Base-by-base conservation (phyloP, 441 rosid genomes). In the Pelargonium myrrhifolium region DNA sequence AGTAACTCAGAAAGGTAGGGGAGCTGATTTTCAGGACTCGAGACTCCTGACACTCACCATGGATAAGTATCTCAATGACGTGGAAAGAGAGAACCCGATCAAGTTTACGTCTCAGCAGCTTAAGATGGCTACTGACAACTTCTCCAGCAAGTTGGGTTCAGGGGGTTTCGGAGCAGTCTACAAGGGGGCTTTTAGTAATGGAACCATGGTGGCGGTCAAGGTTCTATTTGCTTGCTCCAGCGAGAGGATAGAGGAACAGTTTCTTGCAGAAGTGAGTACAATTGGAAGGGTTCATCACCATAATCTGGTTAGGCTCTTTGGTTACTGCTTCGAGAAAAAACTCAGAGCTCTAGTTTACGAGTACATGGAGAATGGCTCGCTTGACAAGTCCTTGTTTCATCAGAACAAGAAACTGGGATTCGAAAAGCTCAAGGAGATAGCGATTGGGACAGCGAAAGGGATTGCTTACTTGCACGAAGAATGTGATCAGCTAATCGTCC, bases 391-490 rank as follows among this genome's bases (percentile, higher is more conserved):
- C 9, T 20, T 76, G 58, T 76, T 72, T 2, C 22, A 42, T 0
- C 28, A 26, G 15, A 53, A 6, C 42, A 39, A 39, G 42, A 37
- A 0, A 12, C 1, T 55, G 4, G 51, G 37, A 59, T 70, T 71
- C 68, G 43, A 70, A 11, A 73, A 69, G 59, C 60, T 73, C 6
- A 60, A 43, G 0, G 60, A 69, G 40, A 73, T 73, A 2, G 66
- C 75, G 0, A 37, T 68, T 21, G 75, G 79, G 55, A 40, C 14
- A 1, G 76, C 76, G 0, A 61, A 66, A 51, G 70, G 68, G 9
- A 69, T 71, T 6, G 75, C 68, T 24, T 77, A 77, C 39, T 70
- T 77, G 71, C 80, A 73, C n/a, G 72, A 77, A 58, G 71, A 67
- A 53, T 66, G 77, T 31, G 60, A 58, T 6, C 61, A 53, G n/a